Conservation (phyloP, 2,329 filamentous ascomycete species). For the Talaromyces amestolkiae region DNA sequence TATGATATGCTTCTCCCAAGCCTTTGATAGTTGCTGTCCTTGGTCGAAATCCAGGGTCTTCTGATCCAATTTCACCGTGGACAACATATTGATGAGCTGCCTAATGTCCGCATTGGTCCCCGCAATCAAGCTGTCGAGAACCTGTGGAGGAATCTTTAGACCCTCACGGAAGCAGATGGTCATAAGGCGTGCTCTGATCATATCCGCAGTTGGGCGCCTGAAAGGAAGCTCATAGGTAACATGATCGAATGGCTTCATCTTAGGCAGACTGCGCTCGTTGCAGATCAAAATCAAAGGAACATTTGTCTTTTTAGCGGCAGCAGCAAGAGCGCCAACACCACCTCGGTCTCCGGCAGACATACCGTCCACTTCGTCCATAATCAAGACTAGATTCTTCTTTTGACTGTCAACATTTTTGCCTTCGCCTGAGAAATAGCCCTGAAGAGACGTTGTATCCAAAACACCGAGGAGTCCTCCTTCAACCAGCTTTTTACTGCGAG, state of each 20-base stretch:
- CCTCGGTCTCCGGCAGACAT: constrained; percentile 98
- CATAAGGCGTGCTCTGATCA: constrained; percentile 87
- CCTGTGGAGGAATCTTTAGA: constrained; percentile 75
- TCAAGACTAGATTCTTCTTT: constrained; percentile 91
- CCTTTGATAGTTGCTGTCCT: constrained; percentile 90
- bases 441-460: constrained; percentile 86
- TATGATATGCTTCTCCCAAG: constrained; percentile 96
- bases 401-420: constrained; percentile 73
- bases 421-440: constrained; percentile 84
- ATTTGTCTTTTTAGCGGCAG: constrained; percentile 91
- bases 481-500: constrained; percentile 91
- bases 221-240: constrained; percentile 83
- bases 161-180: constrained; percentile 93
- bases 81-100: constrained; percentile 98
- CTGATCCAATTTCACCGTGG: constrained; percentile 86
- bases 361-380: constrained; percentile 99
- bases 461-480: constrained; percentile 85
- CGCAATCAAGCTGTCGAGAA: constrained; percentile 91
- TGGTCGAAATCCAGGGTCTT: constrained; percentile 76
- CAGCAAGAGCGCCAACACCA: constrained; percentile 88
- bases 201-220: constrained; percentile 82
- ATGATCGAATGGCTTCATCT: constrained; percentile 97
- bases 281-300: constrained; percentile 96
- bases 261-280: constrained; percentile 86
- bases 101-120: constrained; percentile 94